Conservation (phyloP, 352 stramenopile genomes). For the Phytopythium aichiense region DNA sequence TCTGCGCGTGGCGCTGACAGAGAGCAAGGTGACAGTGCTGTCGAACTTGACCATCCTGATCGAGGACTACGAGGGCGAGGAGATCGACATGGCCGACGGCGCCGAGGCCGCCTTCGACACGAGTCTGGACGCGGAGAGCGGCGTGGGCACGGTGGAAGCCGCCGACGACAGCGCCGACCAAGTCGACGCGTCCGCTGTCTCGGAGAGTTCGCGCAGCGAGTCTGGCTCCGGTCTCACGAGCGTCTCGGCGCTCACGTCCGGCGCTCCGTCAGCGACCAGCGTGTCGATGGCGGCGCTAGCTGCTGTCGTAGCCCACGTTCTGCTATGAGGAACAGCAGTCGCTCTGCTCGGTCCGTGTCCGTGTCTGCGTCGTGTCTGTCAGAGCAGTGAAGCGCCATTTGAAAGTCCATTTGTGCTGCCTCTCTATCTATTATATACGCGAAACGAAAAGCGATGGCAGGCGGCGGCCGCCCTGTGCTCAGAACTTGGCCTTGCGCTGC, state of each 20-base stretch:
- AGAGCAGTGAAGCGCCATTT: neutral
- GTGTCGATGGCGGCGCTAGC: neutral
- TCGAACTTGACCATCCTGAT: conserved; percentile 36
- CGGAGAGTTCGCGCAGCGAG: neutral
- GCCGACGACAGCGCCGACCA: conserved; percentile 12
- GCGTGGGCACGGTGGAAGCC: conserved; percentile 16
- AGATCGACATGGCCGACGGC: conserved; percentile 25
- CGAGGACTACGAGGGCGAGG: conserved; percentile 16
- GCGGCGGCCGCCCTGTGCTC: neutral
- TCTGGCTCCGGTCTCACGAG: conserved; percentile 9
- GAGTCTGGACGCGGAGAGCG: conserved; percentile 22
- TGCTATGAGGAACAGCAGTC: neutral
- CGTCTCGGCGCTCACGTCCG: conserved; percentile 14
- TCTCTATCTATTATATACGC: conserved; percentile 7
- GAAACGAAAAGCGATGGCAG: neutral
- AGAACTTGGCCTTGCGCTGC: conserved; percentile 84
- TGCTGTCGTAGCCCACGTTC: neutral
- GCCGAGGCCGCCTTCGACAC: conserved; percentile 29
- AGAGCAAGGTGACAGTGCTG: conserved; percentile 38
- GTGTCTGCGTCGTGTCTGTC: neutral
- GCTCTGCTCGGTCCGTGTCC: neutral
- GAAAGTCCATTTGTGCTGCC: neutral
- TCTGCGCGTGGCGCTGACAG: conserved; percentile 25
- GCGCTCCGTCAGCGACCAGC: neutral
- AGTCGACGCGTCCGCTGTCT: neutral